Evolutionary conservation across 169 alveolate species (phyloP).

Genomic region (Plasmodium berghei): DNA sequence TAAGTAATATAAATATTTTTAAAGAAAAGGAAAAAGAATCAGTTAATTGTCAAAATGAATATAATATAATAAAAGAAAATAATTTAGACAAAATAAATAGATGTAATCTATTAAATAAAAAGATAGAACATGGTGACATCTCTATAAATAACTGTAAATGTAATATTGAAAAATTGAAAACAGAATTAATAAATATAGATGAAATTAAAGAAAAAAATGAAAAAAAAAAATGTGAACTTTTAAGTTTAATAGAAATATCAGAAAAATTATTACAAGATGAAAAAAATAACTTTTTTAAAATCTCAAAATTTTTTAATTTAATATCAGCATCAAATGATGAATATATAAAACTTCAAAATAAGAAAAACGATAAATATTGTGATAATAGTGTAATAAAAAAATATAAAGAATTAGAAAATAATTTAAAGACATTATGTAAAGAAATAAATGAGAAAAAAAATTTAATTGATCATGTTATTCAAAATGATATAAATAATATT

Average conservation of each 20-base stretch:
- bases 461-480: not conserved
- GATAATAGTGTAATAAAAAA: not conserved
- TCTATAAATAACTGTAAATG: constrained; percentile 6
- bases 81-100: constrained; percentile 4
- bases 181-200: constrained; percentile 15
- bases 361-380: not conserved
- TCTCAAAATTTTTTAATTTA: constrained; percentile 53
- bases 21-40: constrained; percentile 67
- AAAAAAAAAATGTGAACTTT: constrained; percentile 29
- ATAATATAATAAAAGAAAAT: constrained; percentile 4
- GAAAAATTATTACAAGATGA: constrained; percentile 36
- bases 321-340: constrained; percentile 41
- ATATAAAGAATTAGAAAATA: constrained; percentile 5
- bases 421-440: not conserved
- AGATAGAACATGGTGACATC: constrained; percentile 10
- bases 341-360: constrained; percentile 5
- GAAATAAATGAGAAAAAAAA: constrained; percentile 7
- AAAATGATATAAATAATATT: constrained; percentile 18
- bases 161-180: constrained; percentile 5
- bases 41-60: constrained; percentile 14
- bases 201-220: constrained; percentile 36
- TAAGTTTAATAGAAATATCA: constrained; percentile 21
- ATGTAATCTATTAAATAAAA: constrained; percentile 3
- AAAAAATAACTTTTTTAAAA: constrained; percentile 45
- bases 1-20: constrained; percentile 21